A percentile compares a stretch with the other conserved stretches of the same genome.
Conservation (phyloP, 2,329 filamentous ascomycete species). For the Talaromyces sp. region DNA sequence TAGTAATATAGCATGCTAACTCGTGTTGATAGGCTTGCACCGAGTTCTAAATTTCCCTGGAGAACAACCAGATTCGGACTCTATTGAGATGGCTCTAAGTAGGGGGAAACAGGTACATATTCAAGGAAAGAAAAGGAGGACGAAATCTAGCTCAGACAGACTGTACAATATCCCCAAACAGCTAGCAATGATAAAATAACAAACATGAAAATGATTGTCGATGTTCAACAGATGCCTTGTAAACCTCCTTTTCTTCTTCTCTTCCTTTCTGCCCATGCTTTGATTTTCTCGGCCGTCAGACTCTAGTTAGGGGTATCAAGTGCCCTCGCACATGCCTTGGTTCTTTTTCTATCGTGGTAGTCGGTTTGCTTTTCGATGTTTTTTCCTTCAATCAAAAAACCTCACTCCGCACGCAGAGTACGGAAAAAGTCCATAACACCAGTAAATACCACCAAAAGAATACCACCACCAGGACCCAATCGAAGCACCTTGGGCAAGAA, state of each 20-base stretch:
- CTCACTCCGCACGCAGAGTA: slow-evolving; percentile 53
- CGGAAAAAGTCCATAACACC: slow-evolving; percentile 76
- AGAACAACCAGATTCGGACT: not conserved
- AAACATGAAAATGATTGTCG: not conserved
- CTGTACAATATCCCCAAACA: not conserved
- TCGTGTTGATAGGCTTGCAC: not conserved
- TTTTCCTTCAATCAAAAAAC: too few species aligned
- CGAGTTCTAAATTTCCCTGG: not conserved
- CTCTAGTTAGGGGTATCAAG: slow-evolving; percentile 6
- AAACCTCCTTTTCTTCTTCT: not conserved
- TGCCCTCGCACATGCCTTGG: not conserved
- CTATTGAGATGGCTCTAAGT: not conserved
- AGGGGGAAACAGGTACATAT: not conserved
- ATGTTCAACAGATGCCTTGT: not conserved
- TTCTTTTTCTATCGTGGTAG: not conserved
- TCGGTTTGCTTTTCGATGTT: slow-evolving; percentile 1
- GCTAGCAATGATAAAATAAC: not conserved
- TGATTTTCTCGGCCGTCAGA: not conserved
- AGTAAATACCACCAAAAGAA: slow-evolving; percentile 50
- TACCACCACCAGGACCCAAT: slow-evolving; percentile 67
- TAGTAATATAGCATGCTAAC: not conserved
- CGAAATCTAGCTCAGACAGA: not conserved
- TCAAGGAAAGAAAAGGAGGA: not conserved
- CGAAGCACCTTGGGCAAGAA: slow-evolving; percentile 92
- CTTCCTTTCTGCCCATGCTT: not conserved